Conservation (phyloP, 176 grass and related monocot species). For the Saccharum spontaneum region DNA sequence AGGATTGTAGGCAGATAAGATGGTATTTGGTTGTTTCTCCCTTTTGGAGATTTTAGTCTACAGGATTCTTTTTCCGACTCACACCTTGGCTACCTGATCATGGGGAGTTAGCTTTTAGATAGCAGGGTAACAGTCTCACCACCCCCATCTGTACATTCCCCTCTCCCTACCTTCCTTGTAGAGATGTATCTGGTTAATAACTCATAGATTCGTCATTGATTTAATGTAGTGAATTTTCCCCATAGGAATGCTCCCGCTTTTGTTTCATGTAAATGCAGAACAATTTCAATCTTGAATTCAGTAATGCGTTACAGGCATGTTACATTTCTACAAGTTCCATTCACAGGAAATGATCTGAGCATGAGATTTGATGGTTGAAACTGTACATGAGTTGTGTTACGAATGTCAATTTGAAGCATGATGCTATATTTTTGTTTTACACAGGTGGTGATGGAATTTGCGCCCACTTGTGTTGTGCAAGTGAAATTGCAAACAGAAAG, state of each 20-base stretch:
- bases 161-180: constrained; percentile 36
- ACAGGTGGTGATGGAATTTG: not conserved
- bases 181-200: constrained; percentile 68
- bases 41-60: constrained; percentile 55
- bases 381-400: not conserved
- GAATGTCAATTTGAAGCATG: not conserved
- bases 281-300: constrained; percentile 32
- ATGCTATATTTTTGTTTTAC: not conserved
- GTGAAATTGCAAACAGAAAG: not conserved
- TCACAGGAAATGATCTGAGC: not conserved
- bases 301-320: constrained; percentile 29
- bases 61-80: constrained; percentile 69
- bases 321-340: not conserved
- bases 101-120: constrained; percentile 61
- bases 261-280: constrained; percentile 49
- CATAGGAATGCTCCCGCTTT: constrained; percentile 20
- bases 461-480: not conserved
- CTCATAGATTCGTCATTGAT: constrained; percentile 55
- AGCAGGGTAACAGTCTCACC: constrained; percentile 53
- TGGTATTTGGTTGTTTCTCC: constrained; percentile 30
- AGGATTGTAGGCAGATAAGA: constrained; percentile 46
- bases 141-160: constrained; percentile 56
- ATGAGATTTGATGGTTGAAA: not conserved
- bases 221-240: constrained; percentile 48
- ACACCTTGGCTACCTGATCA: constrained; percentile 48